These are phyloP conservation scores for Microsporum audouinii DNA, from an alignment of 2,329 filamentous ascomycete species.

Conservation along the genomic window DNA sequence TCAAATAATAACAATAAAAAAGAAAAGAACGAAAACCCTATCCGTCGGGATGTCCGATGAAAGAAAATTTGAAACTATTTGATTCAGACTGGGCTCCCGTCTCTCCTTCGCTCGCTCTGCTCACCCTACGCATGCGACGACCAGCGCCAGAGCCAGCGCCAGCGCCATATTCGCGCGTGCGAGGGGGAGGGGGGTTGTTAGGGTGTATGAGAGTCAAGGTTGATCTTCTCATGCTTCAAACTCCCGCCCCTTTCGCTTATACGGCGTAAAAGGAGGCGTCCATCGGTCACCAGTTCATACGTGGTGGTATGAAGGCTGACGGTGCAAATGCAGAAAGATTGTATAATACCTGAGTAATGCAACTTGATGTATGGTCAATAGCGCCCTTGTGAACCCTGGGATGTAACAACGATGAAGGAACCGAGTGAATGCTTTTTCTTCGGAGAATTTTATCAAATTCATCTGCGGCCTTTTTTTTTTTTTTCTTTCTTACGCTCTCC, in stretches of 20 bases:
- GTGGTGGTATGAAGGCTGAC: neutral
- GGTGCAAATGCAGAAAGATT: neutral
- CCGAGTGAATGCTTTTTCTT: slow-evolving; percentile 2
- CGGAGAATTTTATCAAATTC: slow-evolving; percentile 1
- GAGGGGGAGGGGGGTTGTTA: neutral
- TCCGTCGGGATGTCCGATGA: neutral
- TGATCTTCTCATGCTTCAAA: neutral
- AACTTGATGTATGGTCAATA: neutral
- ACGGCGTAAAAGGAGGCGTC: neutral
- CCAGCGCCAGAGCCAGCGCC: neutral
- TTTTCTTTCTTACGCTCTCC: neutral
- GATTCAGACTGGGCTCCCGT: neutral
- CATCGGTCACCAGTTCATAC: neutral
- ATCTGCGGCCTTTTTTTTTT: neutral
- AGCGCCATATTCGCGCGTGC: neutral
- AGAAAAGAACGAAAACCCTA: neutral
- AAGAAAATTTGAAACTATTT: slow-evolving; percentile 1
- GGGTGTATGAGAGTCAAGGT: neutral
- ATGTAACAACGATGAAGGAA: neutral
- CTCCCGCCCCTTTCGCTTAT: neutral
- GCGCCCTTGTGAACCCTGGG: neutral
- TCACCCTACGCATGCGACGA: neutral
- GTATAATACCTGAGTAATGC: neutral
- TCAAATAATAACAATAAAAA: neutral
- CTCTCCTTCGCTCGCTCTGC: neutral